Conservation (phyloP, 1,139 yeast genomes). For the Zhuliangozyma blackwelliae region DNA sequence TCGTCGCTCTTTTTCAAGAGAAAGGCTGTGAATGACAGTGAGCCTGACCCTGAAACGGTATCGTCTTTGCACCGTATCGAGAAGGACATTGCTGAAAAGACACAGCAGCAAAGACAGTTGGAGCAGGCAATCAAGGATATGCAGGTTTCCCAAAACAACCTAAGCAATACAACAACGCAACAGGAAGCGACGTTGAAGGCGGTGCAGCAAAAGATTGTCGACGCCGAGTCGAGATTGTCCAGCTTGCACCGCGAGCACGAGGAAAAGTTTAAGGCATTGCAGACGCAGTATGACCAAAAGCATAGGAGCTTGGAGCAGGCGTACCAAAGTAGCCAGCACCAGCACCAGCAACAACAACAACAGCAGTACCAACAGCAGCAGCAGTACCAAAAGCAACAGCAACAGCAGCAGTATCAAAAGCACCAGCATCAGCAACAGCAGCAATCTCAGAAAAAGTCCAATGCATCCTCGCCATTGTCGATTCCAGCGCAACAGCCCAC, state of each 20-base stretch:
- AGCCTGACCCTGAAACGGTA: slow-evolving; percentile 1
- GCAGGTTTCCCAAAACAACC: slow-evolving; percentile 16
- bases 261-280: slow-evolving; percentile 6
- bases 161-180: slow-evolving; percentile 17
- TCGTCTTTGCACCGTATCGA: slow-evolving; percentile 7
- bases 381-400: no score
- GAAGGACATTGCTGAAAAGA: slow-evolving; percentile 18
- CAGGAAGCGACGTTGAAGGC: slow-evolving; percentile 6
- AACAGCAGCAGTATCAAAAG: no score
- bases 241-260: slow-evolving; percentile 10
- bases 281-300: slow-evolving; percentile 9
- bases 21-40: slow-evolving; percentile 7
- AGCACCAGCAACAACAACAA: slow-evolving; percentile 1
- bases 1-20: slow-evolving; percentile 35
- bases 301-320: slow-evolving; percentile 5
- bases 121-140: slow-evolving; percentile 20
- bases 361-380: no score
- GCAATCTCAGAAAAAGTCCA: not conserved
- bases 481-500: slow-evolving; percentile 10
- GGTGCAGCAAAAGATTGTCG: slow-evolving; percentile 7
- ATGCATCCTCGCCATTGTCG: slow-evolving; percentile 7
- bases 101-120: slow-evolving; percentile 16
- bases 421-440: slow-evolving; percentile 1
- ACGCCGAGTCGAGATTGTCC: slow-evolving; percentile 7
- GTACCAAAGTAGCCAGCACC: slow-evolving; percentile 3